Evolutionary conservation across 805 yeast genomes (phyloP).

Genomic region (Wickerhamiella bombiphila): DNA sequence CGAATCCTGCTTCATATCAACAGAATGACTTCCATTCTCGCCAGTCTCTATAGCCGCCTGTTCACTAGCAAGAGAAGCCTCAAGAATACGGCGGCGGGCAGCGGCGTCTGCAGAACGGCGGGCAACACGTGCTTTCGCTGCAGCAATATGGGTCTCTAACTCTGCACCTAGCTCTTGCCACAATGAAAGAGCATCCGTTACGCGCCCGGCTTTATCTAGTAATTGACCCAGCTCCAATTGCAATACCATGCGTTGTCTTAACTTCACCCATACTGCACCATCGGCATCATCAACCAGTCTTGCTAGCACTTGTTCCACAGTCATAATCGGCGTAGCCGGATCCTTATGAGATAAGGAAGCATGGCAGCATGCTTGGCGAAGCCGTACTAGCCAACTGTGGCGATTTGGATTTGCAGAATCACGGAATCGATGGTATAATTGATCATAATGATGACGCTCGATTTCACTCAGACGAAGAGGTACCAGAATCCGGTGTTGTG

Average conservation of each 20-base stretch:
- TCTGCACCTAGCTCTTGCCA: slow-evolving; percentile 27
- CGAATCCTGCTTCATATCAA: too few species aligned
- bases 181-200: slow-evolving; percentile 34
- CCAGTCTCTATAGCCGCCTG: too few species aligned
- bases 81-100: not conserved
- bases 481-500: slow-evolving; percentile 55
- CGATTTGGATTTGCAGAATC: slow-evolving; percentile 32
- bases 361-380: slow-evolving; percentile 76
- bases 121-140: slow-evolving; percentile 1
- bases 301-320: slow-evolving; percentile 54
- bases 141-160: slow-evolving; percentile 2
- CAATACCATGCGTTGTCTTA: slow-evolving; percentile 18
- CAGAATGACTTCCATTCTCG: too few species aligned
- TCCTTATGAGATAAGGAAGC: slow-evolving; percentile 25
- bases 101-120: slow-evolving; percentile 2
- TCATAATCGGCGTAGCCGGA: slow-evolving; percentile 22
- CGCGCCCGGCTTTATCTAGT: slow-evolving; percentile 40
- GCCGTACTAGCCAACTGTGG: slow-evolving; percentile 47
- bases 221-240: slow-evolving; percentile 54
- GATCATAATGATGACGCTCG: slow-evolving; percentile 72
- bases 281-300: slow-evolving; percentile 47
- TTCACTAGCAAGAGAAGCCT: not conserved
- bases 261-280: slow-evolving; percentile 23
- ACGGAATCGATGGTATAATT: slow-evolving; percentile 45
- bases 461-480: slow-evolving; percentile 65